Percentiles rank a stretch among this genome's conserved stretches.
Conservation (phyloP, 2,329 filamentous ascomycete genomes). For the Acrodontium crateriforme region DNA sequence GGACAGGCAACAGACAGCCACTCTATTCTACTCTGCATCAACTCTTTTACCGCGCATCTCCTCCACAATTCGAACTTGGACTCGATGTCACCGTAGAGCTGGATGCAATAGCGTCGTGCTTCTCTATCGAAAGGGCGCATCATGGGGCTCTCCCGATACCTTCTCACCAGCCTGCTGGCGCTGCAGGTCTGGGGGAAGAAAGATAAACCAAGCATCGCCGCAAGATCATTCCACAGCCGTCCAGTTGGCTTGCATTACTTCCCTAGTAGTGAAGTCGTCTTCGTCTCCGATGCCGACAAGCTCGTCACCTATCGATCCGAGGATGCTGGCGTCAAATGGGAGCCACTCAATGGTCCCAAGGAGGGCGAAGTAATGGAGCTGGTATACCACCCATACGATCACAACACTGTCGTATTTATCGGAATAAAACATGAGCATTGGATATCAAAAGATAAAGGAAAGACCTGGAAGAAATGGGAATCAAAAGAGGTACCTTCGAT, state of each 20-base stretch:
- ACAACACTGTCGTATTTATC: conserved; percentile 65
- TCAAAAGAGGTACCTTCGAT: conserved; percentile 45
- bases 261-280: conserved; percentile 67
- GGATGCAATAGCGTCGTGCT: too few species aligned
- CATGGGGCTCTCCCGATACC: too few species aligned
- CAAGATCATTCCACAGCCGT: conserved; percentile 50
- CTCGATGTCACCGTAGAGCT: too few species aligned
- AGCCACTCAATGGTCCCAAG: conserved; percentile 47
- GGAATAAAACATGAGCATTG: conserved; percentile 57
- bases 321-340: conserved; percentile 71
- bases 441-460: conserved; percentile 68
- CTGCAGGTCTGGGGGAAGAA: conserved; percentile 14
- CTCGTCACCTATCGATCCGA: conserved; percentile 61
- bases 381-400: conserved; percentile 64
- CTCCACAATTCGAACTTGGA: too few species aligned
- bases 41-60: too few species aligned
- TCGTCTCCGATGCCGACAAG: conserved; percentile 55
- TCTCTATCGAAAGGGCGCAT: too few species aligned
- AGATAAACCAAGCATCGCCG: conserved; percentile 45
- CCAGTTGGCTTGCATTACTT: conserved; percentile 75
- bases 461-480: conserved; percentile 65
- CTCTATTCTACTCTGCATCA: too few species aligned
- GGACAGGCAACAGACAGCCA: too few species aligned
- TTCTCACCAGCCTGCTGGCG: conserved; percentile 13
- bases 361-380: conserved; percentile 50